Percentiles rank a stretch among this genome's conserved stretches.
Conservation (phyloP, 2,329 filamentous ascomycete genomes). For the Verticillium dahliae region DNA sequence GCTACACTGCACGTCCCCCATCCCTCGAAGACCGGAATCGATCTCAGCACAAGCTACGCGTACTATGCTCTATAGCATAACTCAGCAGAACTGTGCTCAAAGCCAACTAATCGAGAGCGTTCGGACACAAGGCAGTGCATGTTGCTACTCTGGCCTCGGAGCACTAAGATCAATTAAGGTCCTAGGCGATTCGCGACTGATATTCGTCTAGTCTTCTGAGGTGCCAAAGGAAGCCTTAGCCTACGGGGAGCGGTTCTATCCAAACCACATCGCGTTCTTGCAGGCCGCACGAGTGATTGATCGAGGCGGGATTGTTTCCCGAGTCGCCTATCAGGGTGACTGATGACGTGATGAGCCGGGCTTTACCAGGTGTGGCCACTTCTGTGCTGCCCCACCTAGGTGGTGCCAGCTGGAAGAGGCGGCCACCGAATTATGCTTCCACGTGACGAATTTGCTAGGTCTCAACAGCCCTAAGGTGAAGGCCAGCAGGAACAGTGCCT, state of each 20-base stretch:
- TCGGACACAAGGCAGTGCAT: too few species aligned
- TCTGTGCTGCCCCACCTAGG: background rate
- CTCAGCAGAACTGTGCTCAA: too few species aligned
- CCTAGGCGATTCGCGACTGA: background rate
- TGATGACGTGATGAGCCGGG: background rate
- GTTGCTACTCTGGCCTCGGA: too few species aligned
- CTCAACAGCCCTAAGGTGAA: background rate
- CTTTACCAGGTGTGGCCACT: background rate
- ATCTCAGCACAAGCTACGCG: too few species aligned
- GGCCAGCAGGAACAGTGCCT: constrained; percentile 9
- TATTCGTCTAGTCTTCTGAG: background rate
- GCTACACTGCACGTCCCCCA: too few species aligned
- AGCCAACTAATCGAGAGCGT: too few species aligned
- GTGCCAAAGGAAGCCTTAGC: too few species aligned
- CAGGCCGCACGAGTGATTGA: background rate
- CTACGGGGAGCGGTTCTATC: background rate
- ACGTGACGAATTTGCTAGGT: background rate
- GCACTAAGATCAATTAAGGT: too few species aligned
- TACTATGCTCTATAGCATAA: too few species aligned
- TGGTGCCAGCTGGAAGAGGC: background rate
- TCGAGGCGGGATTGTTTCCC: background rate
- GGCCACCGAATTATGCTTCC: background rate
- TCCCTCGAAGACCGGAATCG: too few species aligned
- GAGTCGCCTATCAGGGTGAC: background rate
- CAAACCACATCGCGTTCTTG: background rate